Percentiles rank a stretch among this genome's conserved stretches.
phyloP scores from a whole-genome alignment of 2,329 filamentous ascomycete species.

The Fusarium sp. region DNA sequence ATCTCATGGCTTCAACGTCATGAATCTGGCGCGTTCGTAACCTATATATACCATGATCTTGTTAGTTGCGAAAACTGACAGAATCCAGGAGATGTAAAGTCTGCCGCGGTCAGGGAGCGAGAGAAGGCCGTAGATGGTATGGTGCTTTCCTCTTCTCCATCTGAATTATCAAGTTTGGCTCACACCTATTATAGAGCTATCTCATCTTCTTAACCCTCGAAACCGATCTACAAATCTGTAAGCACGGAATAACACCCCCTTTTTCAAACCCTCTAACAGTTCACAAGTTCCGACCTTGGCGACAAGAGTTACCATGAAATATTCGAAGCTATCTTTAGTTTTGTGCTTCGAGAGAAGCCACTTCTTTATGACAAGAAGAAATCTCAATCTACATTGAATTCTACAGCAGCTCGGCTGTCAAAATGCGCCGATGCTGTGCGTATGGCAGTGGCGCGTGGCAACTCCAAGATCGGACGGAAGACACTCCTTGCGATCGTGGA shows the following conservation, averaged over 20 bases:
- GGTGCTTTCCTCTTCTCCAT: not conserved
- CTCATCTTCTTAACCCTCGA: slow-evolving; percentile 53
- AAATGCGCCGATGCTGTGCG: slow-evolving; percentile 78
- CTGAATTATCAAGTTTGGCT: not conserved
- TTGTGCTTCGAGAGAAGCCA: slow-evolving; percentile 74
- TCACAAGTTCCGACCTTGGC: slow-evolving; percentile 60
- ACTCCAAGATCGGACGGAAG: slow-evolving; percentile 75
- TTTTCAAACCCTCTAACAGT: slow-evolving; percentile 14
- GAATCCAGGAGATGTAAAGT: slow-evolving; percentile 50
- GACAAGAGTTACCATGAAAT: slow-evolving; percentile 86
- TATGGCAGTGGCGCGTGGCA: slow-evolving; percentile 75
- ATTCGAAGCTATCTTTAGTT: slow-evolving; percentile 82
- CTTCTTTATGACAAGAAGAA: slow-evolving; percentile 67
- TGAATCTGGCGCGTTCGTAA: slow-evolving; percentile 50
- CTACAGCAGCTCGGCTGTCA: slow-evolving; percentile 68
- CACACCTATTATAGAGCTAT: slow-evolving; percentile 48
- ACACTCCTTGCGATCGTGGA: slow-evolving; percentile 83
- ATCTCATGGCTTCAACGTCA: slow-evolving; percentile 50
- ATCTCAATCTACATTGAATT: slow-evolving; percentile 57
- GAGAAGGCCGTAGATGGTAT: slow-evolving; percentile 56
- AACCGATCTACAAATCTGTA: slow-evolving; percentile 53
- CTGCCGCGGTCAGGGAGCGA: slow-evolving; percentile 52
- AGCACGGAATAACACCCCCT: slow-evolving; percentile 9
- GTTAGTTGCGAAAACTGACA: slow-evolving; percentile 20
- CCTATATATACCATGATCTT: not conserved